Base-by-base conservation (phyloP, 352 stramenopile genomes). In the Globisporangium barbulae region DNA sequence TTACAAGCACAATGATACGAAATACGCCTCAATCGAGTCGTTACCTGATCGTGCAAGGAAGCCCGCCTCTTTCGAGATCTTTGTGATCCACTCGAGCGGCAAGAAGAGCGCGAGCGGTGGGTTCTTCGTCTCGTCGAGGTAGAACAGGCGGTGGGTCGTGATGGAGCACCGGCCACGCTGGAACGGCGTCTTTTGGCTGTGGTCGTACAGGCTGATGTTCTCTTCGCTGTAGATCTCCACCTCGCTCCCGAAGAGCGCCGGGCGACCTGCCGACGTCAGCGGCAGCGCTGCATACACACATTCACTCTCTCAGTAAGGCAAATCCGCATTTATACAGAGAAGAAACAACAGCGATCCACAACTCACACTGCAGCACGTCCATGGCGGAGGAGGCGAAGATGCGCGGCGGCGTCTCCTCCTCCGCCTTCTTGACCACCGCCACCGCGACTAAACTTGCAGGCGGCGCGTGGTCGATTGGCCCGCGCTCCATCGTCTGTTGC, bases 201-300 rank as follows among this genome's bases (percentile, higher is more conserved):
- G 77, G 65, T 95, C 85, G 67, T 95, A 95, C 50, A 95, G 69
- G 13, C 79, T 84, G 63, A 95, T 92, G 57, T 91, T 73, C 63
- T 91, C 84, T 52, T 95, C 82, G 53, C 78, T 90, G 73, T 95
- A 95, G 64, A 95, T 91, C 67, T 95, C 87, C n/a, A 94, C 87
- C 45, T 95, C 87, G 28, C 76, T 89, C 12, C 73, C 78, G 55
- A 90, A 91, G 37, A 95, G 82, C 57, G 75, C 75, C 3, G 87
- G 87, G 3, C 87, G 81, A 0, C 87, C 87, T 1, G 85, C 83
- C 5, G 79, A 71, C 28, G 83, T 94, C 28, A 95, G 69, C 21
- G 80, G 73, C 58, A 95, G 73, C 31, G 77, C 87, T 95, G 59
- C 30, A 44, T 10, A 13, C 25, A 56, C 31, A 44, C 2, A 42